These are phyloP conservation scores for Alternaria sp. DNA, from an alignment of 2,329 filamentous ascomycete species.

Conservation along the genomic window DNA sequence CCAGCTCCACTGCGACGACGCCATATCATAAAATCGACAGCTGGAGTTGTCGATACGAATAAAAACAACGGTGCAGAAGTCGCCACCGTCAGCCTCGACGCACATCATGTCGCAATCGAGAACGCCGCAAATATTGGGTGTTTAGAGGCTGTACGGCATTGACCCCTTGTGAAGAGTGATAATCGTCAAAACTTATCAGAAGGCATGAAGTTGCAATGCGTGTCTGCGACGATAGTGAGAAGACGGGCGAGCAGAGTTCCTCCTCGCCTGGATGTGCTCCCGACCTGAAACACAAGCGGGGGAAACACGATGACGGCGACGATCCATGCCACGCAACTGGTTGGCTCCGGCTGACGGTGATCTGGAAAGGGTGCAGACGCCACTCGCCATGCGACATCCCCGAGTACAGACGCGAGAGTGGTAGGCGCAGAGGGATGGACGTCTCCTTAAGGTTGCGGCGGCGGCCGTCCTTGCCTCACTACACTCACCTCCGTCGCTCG, in stretches of 20 bases:
- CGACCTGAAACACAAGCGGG: slow-evolving; percentile 16
- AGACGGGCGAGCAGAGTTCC: not conserved
- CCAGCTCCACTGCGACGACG: not conserved
- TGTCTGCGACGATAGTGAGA: not conserved
- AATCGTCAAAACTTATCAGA: not conserved
- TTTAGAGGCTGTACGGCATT: not conserved
- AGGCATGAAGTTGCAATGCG: not conserved
- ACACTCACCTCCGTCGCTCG: not conserved
- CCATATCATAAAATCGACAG: not conserved
- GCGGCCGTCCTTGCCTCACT: not conserved
- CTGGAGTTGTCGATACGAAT: not conserved
- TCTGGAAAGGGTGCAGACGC: not conserved
- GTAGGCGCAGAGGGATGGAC: not conserved
- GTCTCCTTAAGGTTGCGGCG: not conserved
- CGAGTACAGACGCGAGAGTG: not conserved
- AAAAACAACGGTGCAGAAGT: not conserved
- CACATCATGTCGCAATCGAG: not conserved
- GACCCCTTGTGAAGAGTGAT: not conserved
- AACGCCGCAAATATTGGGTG: not conserved
- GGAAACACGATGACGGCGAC: slow-evolving; percentile 7
- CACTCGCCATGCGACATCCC: not conserved
- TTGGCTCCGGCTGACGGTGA: slow-evolving; percentile 1
- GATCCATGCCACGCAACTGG: not conserved
- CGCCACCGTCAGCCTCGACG: not conserved
- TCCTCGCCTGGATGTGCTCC: not conserved